Conservation (phyloP, 176 grass and related monocot genomes). For the Poa annua region DNA sequence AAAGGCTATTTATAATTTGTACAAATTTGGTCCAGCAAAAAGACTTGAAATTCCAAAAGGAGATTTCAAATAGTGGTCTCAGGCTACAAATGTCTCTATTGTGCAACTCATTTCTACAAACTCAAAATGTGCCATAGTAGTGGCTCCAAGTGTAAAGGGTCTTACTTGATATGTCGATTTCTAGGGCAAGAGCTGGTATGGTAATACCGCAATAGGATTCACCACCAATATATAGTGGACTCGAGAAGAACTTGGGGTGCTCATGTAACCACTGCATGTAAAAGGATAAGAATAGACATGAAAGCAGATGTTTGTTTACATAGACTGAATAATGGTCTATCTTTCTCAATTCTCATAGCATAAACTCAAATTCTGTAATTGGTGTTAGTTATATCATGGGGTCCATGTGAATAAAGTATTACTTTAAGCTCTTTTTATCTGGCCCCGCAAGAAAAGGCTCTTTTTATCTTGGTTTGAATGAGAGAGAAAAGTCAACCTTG, state of each 20-base stretch:
- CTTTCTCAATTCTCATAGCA: neutral
- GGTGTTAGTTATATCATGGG: neutral
- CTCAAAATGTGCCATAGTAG: neutral
- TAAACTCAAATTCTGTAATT: neutral
- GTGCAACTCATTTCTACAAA: neutral
- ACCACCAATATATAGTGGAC: conserved; percentile 10
- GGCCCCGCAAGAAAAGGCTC: no score
- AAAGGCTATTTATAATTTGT: neutral
- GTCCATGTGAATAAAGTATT: neutral
- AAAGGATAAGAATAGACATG: neutral
- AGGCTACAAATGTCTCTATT: no score
- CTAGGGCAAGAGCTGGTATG: conserved; percentile 14
- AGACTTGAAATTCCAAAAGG: neutral
- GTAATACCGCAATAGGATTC: conserved; percentile 11
- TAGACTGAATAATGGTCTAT: neutral
- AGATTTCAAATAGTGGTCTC: neutral
- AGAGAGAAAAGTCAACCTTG: neutral
- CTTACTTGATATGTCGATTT: conserved; percentile 13
- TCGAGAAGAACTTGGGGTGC: conserved; percentile 8
- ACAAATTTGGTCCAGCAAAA: neutral
- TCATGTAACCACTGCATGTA: conserved; percentile 13
- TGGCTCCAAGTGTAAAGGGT: neutral
- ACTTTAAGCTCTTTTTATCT: neutral
- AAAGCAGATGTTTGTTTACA: neutral
- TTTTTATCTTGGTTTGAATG: neutral